Conservation (phyloP, 768 basidiomycete genomes). For the Termitomyces sp. region DNA sequence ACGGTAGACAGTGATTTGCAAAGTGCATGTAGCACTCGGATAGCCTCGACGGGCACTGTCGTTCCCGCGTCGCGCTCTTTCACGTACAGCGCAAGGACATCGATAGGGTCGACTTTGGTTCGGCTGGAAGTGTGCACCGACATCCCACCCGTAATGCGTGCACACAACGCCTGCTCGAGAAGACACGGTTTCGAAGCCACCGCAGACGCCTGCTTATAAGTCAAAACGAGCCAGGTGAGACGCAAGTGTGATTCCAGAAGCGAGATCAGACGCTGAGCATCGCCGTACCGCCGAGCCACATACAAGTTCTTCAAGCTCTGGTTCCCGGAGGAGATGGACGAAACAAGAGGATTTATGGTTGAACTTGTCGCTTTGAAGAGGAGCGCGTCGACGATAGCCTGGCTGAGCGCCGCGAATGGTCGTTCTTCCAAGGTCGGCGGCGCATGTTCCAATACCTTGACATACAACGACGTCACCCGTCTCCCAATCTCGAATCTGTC, state of each 20-base stretch:
- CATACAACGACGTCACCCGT: constrained; percentile 60
- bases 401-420: constrained; percentile 57
- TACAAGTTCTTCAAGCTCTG: constrained; percentile 57
- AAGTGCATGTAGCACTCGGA: constrained; percentile 60
- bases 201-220: constrained; percentile 49
- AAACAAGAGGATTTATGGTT: constrained; percentile 75
- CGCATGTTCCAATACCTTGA: constrained; percentile 57
- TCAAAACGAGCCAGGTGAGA: constrained; percentile 57
- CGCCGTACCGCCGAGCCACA: constrained; percentile 58
- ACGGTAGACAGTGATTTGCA: constrained; percentile 57
- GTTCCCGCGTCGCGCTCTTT: constrained; percentile 58
- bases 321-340: constrained; percentile 57
- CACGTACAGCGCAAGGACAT: constrained; percentile 65
- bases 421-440: constrained; percentile 47
- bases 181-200: constrained; percentile 48
- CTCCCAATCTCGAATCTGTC: constrained; percentile 82
- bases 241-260: constrained; percentile 64
- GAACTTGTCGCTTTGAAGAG: constrained; percentile 72
- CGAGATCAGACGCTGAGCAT: constrained; percentile 61
- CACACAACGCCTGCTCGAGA: constrained; percentile 73
- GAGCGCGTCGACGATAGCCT: constrained; percentile 63
- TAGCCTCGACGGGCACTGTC: constrained; percentile 59
- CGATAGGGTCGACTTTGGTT: constrained; percentile 62
- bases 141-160: constrained; percentile 48
- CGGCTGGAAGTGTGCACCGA: constrained; percentile 38